Evolutionary conservation across 139 green algal species (phyloP).

Genomic region (Zygnema cylindricum): DNA sequence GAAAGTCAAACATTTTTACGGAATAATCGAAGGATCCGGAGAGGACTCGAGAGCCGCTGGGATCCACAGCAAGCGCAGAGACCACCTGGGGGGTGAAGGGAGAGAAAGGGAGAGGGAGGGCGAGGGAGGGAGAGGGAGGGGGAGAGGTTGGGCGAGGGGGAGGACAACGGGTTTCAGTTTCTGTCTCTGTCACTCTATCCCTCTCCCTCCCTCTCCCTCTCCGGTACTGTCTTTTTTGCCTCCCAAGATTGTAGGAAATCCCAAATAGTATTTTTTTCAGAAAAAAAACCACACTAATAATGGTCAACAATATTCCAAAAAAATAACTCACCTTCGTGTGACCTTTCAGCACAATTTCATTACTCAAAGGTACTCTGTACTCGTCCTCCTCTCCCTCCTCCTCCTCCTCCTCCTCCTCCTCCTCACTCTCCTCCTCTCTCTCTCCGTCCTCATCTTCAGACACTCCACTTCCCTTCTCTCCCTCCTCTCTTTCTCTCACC

Average conservation of each 20-base stretch:
- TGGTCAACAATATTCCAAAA: no score
- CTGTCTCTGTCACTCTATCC: neutral
- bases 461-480: neutral
- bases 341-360: conserved; percentile 54
- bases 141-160: no score
- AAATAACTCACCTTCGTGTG: conserved; percentile 51
- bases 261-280: no score
- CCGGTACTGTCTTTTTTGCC: neutral
- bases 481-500: neutral
- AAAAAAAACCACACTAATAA: no score
- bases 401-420: conserved; percentile 47
- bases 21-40: conserved; percentile 53
- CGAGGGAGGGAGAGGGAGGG: no score
- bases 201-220: conserved; percentile 10
- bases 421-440: conserved; percentile 33
- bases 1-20: conserved; percentile 60
- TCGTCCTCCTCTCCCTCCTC: conserved; percentile 48
- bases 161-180: neutral
- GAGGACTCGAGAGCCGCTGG: conserved; percentile 52
- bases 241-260: no score
- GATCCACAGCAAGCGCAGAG: conserved; percentile 54
- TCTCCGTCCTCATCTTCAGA: neutral
- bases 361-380: conserved; percentile 57
- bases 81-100: conserved; percentile 23
- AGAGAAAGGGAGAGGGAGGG: neutral